A percentile compares a stretch with the other conserved stretches of the same genome.
phyloP scores from a whole-genome alignment of 768 basidiomycete genomes.

The Suillus sp. region DNA sequence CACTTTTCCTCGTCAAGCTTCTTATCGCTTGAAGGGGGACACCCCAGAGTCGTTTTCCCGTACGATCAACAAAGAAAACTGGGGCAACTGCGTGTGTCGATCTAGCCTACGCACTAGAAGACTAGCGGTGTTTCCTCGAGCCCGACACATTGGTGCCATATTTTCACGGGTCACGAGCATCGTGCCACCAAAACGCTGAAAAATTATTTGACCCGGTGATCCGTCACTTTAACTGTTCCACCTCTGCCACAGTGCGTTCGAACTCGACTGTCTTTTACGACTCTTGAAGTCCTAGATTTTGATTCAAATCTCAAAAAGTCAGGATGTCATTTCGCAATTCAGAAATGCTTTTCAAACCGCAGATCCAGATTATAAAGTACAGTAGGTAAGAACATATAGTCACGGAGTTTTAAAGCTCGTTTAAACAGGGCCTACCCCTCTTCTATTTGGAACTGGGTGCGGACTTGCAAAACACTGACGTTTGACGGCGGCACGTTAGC shows the following conservation, averaged over 20 bases:
- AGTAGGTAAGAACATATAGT: too few relatives aligned
- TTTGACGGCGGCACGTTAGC: too few relatives aligned
- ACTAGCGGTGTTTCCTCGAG: not conserved
- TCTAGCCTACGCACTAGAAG: not conserved
- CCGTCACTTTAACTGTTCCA: not conserved
- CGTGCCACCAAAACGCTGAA: not conserved
- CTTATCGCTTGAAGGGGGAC: not conserved
- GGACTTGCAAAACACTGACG: too few relatives aligned
- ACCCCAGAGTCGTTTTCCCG: not conserved
- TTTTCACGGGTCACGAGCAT: not conserved
- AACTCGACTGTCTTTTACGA: not conserved
- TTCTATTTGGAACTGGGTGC: too few relatives aligned
- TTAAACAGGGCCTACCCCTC: too few relatives aligned
- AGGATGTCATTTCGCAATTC: too few relatives aligned
- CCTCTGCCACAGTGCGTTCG: not conserved
- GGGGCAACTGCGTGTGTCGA: not conserved
- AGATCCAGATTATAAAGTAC: too few relatives aligned
- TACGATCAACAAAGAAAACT: not conserved
- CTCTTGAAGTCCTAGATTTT: too few relatives aligned
- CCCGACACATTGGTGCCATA: not conserved
- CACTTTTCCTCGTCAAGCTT: not conserved
- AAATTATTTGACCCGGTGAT: not conserved
- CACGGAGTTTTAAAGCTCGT: too few relatives aligned
- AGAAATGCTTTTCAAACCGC: too few relatives aligned
- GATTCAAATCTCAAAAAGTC: too few relatives aligned